Conservation (phyloP, 495 filamentous ascomycete species). For the Rostrohypoxylon terebratum region DNA sequence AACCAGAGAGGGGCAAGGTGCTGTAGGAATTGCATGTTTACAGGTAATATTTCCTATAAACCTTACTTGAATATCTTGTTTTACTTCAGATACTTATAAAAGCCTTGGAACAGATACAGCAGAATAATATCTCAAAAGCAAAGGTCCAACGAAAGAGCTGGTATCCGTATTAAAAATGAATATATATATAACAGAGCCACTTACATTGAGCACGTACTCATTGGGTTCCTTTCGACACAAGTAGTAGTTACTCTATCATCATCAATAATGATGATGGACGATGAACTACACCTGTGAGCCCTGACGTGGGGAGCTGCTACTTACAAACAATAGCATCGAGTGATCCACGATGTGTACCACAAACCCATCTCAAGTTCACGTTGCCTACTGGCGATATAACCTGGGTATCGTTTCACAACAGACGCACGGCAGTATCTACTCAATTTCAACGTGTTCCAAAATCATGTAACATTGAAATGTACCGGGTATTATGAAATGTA, state of each 20-base stretch:
- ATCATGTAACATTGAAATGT: neutral
- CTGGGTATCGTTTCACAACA: neutral
- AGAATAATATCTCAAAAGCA: too few species aligned
- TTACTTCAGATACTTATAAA: neutral
- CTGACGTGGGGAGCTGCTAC: neutral
- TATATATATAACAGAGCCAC: neutral
- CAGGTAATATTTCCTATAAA: neutral
- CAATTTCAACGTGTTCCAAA: neutral
- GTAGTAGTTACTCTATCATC: conserved; percentile 1
- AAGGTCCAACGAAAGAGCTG: too few species aligned
- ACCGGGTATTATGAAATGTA: neutral
- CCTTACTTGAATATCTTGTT: neutral
- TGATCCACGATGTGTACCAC: neutral
- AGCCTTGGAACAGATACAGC: neutral
- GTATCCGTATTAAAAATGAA: neutral
- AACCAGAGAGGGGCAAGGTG: conserved; percentile 30
- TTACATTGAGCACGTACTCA: neutral
- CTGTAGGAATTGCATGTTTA: conserved; percentile 39
- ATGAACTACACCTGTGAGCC: conserved; percentile 1
- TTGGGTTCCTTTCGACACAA: neutral
- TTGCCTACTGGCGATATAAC: neutral
- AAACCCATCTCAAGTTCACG: neutral
- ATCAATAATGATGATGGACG: neutral
- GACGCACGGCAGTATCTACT: too few species aligned
- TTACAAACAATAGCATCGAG: neutral